Conservation (phyloP, 306 rosid species). For the Quercus rubra region DNA sequence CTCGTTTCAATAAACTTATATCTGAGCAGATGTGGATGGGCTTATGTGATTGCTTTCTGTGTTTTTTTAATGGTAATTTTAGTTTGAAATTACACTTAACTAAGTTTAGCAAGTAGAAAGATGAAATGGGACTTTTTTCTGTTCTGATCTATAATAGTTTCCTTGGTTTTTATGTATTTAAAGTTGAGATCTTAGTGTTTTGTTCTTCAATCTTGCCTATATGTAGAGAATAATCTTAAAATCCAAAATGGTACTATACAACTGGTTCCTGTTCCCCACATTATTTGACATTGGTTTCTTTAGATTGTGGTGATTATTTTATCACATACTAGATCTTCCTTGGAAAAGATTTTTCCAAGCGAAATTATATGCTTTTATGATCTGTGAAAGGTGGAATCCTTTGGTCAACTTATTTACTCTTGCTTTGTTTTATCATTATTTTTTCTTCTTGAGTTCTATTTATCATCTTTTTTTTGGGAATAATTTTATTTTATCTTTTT, state of each 20-base stretch:
- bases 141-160: not conserved
- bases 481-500: no score
- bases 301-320: not conserved
- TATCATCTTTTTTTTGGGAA: not conserved
- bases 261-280: not conserved
- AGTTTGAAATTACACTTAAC: not conserved
- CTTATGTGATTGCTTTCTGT: not conserved
- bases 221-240: not conserved
- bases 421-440: slow-evolving; percentile 1
- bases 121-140: not conserved
- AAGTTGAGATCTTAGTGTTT: not conserved
- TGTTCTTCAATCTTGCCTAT: not conserved
- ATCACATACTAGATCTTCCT: not conserved
- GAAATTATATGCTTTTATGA: not conserved
- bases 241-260: not conserved
- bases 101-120: not conserved
- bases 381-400: not conserved
- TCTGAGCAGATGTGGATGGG: not conserved
- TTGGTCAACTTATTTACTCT: not conserved
- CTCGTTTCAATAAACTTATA: no score
- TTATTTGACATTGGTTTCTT: not conserved
- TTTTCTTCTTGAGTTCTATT: not conserved
- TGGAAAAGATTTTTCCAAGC: not conserved
- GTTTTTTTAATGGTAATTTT: not conserved
- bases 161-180: not conserved